These are phyloP conservation scores for Fusarium devonianum DNA, from an alignment of 2,329 filamentous ascomycete genomes.

Conservation along the genomic window DNA sequence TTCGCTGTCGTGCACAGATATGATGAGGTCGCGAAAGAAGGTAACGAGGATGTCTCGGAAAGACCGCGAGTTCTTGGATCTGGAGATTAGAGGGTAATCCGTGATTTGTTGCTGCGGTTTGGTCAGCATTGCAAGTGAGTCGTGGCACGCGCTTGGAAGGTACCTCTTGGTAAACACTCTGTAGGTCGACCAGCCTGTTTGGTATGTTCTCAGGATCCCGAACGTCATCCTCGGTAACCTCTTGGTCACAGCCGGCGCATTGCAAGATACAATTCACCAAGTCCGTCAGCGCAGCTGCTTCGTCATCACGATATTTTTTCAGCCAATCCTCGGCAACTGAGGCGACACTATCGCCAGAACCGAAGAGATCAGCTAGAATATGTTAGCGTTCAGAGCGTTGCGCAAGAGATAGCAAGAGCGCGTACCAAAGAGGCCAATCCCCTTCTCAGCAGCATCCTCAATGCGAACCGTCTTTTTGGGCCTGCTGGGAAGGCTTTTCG, in stretches of 20 bases:
- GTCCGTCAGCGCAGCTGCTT: conserved; percentile 63
- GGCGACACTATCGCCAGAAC: conserved; percentile 62
- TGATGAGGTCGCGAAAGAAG: conserved; percentile 81
- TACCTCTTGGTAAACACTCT: conserved; percentile 84
- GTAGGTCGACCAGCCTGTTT: conserved; percentile 80
- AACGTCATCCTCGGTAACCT: conserved; percentile 83
- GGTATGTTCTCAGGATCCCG: conserved; percentile 88
- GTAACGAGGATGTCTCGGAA: conserved; percentile 80
- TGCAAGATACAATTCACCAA: conserved; percentile 72
- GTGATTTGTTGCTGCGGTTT: conserved; percentile 71
- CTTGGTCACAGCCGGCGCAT: conserved; percentile 80
- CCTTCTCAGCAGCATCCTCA: conserved; percentile 56
- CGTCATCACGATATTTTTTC: conserved; percentile 62
- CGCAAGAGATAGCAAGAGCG: not conserved
- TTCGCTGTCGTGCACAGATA: conserved; percentile 81
- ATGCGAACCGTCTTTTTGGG: conserved; percentile 64
- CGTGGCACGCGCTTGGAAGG: conserved; percentile 5
- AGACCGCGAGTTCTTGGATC: conserved; percentile 74
- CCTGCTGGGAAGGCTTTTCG: conserved; percentile 55
- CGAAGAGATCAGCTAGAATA: conserved; percentile 66
- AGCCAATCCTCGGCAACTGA: conserved; percentile 68
- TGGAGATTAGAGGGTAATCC: conserved; percentile 91
- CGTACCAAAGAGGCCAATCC: conserved; percentile 64
- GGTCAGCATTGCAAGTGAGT: conserved; percentile 39
- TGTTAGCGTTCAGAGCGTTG: conserved; percentile 30